Evolutionary conservation across 805 yeast species (phyloP).

Genomic region (Komagataella kurtzmanii): DNA sequence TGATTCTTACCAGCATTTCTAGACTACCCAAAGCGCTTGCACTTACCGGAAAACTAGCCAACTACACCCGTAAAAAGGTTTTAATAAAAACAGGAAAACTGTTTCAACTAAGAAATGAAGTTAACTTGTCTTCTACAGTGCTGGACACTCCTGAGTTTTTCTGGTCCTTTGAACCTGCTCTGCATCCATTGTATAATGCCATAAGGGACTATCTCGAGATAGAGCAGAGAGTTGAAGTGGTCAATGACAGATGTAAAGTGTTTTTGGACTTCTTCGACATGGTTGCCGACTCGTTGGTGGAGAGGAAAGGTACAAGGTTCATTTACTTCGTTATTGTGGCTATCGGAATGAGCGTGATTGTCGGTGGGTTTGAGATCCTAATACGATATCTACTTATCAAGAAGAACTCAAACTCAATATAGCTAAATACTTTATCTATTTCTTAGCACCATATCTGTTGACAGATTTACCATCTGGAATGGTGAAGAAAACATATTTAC

Average conservation of each 20-base stretch:
- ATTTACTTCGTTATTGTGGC: constrained; percentile 83
- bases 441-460: constrained; percentile 60
- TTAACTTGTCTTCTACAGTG: constrained; percentile 79
- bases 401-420: constrained; percentile 5
- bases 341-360: constrained; percentile 64
- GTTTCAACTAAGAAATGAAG: constrained; percentile 86
- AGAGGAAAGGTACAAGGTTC: constrained; percentile 79
- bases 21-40: constrained; percentile 84
- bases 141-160: constrained; percentile 93
- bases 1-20: constrained; percentile 72
- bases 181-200: constrained; percentile 84
- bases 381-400: constrained; percentile 39
- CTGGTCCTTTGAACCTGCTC: constrained; percentile 92
- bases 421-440: constrained; percentile 1
- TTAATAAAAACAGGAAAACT: constrained; percentile 81
- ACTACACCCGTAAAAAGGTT: constrained; percentile 67
- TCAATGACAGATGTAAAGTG: constrained; percentile 88
- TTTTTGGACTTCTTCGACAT: constrained; percentile 89
- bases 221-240: constrained; percentile 86
- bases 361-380: constrained; percentile 60
- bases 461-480: constrained; percentile 92
- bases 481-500: constrained; percentile 69
- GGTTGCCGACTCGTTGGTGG: constrained; percentile 88
- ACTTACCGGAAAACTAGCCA: constrained; percentile 74
- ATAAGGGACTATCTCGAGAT: constrained; percentile 88